A percentile compares a stretch with the other conserved stretches of the same genome.
These are phyloP conservation scores for Fraxinus paxiana DNA, from an alignment of 305 asterid genomes.

Conservation along the genomic window DNA sequence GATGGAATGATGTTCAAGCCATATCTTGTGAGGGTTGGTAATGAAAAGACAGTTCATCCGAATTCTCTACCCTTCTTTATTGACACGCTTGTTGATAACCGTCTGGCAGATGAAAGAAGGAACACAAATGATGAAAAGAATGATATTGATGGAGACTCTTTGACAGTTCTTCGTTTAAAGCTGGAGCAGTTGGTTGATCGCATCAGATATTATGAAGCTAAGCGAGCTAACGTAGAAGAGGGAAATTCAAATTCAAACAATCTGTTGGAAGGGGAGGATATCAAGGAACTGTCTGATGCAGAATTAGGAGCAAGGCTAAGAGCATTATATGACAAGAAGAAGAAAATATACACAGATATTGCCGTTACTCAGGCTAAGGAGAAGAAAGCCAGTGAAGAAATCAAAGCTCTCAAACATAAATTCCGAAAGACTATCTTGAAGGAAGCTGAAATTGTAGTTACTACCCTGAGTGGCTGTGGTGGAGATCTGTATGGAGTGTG, in stretches of 20 bases:
- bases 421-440: constrained; percentile 69
- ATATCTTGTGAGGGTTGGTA: constrained; percentile 95
- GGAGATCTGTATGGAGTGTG: constrained; percentile 92
- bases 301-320: constrained; percentile 73
- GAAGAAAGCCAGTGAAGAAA: constrained; percentile 74
- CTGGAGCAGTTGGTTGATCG: constrained; percentile 81
- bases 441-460: constrained; percentile 94
- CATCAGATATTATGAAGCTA: constrained; percentile 74
- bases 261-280: constrained; percentile 47
- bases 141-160: constrained; percentile 42
- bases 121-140: constrained; percentile 42
- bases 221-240: constrained; percentile 65
- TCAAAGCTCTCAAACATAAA: constrained; percentile 75
- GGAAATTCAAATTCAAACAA: constrained; percentile 46
- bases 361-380: constrained; percentile 72
- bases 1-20: constrained; percentile 78
- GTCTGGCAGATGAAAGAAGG: constrained; percentile 58
- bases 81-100: constrained; percentile 85
- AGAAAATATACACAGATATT: constrained; percentile 60
- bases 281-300: constrained; percentile 54
- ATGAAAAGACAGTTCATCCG: constrained; percentile 79
- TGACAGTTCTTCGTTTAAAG: constrained; percentile 53
- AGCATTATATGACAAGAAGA: constrained; percentile 66
- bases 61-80: constrained; percentile 84
- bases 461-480: constrained; percentile 98